Percentiles rank a stretch among this genome's conserved stretches.
Conservation (phyloP, 768 basidiomycete genomes). For the Kwoniella shandongensis region DNA sequence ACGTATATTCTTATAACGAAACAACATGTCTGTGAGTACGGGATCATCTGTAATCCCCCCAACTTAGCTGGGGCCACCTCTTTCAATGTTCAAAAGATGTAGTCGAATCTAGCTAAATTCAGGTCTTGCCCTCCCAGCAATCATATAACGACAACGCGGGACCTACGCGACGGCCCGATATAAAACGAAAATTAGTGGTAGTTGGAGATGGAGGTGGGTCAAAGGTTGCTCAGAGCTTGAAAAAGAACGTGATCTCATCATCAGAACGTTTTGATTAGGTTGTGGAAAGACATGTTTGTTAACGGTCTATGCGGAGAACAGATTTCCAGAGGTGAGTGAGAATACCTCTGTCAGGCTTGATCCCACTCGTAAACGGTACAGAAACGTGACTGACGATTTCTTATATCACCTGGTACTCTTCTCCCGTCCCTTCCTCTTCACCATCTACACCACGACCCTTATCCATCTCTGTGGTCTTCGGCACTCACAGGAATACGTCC, state of each 20-base stretch:
- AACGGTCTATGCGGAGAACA: conserved; percentile 52
- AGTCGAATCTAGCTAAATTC: too few species aligned
- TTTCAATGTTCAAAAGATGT: too few species aligned
- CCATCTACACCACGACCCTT: too few species aligned
- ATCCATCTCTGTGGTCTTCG: too few species aligned
- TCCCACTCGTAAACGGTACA: too few species aligned
- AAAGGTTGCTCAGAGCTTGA: background rate
- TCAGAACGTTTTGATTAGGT: conserved; percentile 18
- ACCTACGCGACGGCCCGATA: conserved; percentile 42
- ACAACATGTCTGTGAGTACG: conserved; percentile 14
- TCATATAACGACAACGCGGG: conserved; percentile 15
- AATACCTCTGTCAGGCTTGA: too few species aligned
- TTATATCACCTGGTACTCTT: too few species aligned
- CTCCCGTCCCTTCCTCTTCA: too few species aligned
- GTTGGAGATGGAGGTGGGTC: conserved; percentile 52
- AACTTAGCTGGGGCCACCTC: too few species aligned
- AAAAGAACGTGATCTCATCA: conserved; percentile 7
- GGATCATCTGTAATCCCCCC: too few species aligned
- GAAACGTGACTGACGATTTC: too few species aligned
- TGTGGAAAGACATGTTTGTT: conserved; percentile 54
- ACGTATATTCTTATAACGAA: background rate
- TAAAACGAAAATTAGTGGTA: conserved; percentile 49
- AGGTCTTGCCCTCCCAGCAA: too few species aligned
- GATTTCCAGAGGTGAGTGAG: conserved; percentile 49
- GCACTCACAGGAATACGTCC: conserved; percentile 51